Evolutionary conservation across 352 stramenopile genomes (phyloP).

Genomic region (Phytopythium sindhum): DNA sequence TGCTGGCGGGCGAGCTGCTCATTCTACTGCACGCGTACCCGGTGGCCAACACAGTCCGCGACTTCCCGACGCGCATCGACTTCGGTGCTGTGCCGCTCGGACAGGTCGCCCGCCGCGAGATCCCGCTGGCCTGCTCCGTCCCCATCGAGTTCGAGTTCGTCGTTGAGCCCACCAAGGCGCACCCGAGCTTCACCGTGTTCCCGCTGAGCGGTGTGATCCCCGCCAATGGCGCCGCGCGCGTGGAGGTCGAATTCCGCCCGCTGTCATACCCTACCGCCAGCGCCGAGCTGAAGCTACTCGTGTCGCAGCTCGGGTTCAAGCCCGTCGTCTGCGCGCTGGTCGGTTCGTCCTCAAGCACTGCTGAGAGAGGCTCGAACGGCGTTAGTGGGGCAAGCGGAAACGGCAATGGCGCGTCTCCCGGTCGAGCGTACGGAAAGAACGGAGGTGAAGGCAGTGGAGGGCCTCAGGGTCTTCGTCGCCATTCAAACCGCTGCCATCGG

Average conservation of each 20-base stretch:
- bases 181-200: constrained; percentile 77
- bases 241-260: constrained; percentile 79
- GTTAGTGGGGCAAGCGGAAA: neutral
- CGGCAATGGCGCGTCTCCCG: neutral
- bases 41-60: constrained; percentile 65
- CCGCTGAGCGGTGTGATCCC: constrained; percentile 69
- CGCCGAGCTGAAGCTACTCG: constrained; percentile 57
- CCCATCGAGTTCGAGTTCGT: constrained; percentile 89
- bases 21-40: constrained; percentile 88
- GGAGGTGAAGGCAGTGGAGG: neutral
- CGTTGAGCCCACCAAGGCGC: constrained; percentile 52
- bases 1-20: constrained; percentile 38
- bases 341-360: constrained; percentile 51
- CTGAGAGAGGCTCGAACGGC: neutral
- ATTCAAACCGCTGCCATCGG: neutral
- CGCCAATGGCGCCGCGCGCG: constrained; percentile 50
- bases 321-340: constrained; percentile 57
- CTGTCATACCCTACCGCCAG: constrained; percentile 54
- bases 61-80: constrained; percentile 74
- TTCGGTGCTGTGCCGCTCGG: constrained; percentile 72
- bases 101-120: constrained; percentile 27
- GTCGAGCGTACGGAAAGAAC: constrained; percentile 1
- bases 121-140: constrained; percentile 69
- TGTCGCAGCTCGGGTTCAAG: constrained; percentile 80
- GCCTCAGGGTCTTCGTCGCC: neutral